Percentiles rank a stretch among this genome's conserved stretches.
These are phyloP conservation scores for Penicillium cinerascens DNA, from an alignment of 495 filamentous ascomycete genomes.

Conservation along the genomic window DNA sequence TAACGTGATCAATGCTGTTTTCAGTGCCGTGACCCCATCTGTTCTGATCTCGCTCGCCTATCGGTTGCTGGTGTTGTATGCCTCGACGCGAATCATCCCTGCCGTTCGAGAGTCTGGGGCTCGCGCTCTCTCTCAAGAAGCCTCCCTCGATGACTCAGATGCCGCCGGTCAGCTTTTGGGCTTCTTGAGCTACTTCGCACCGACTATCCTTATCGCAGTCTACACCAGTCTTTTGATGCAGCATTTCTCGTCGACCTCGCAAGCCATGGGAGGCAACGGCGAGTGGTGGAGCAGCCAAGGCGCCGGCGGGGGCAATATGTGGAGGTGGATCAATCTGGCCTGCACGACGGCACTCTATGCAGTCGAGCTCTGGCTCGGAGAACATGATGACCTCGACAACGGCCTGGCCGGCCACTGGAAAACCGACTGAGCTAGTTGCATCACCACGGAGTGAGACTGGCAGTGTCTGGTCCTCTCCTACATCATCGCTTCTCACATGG, in stretches of 20 bases:
- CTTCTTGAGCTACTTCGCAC: slow-evolving; percentile 86
- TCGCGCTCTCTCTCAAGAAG: slow-evolving; percentile 74
- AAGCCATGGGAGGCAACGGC: slow-evolving; percentile 55
- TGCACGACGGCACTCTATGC: slow-evolving; percentile 86
- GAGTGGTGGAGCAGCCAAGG: slow-evolving; percentile 86
- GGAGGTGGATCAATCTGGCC: slow-evolving; percentile 89
- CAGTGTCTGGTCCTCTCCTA: neutral
- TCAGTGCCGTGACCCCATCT: slow-evolving; percentile 89
- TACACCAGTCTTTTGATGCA: slow-evolving; percentile 97
- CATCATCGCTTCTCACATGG: neutral
- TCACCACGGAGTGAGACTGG: neutral
- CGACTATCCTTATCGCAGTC: slow-evolving; percentile 86
- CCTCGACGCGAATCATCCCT: slow-evolving; percentile 92
- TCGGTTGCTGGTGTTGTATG: slow-evolving; percentile 89
- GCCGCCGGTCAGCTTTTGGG: slow-evolving; percentile 74
- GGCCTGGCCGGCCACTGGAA: slow-evolving; percentile 83
- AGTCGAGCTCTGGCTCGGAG: slow-evolving; percentile 79
- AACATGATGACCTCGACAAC: slow-evolving; percentile 66
- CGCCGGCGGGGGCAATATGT: slow-evolving; percentile 76
- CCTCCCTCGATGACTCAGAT: slow-evolving; percentile 79
- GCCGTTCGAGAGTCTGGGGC: slow-evolving; percentile 84
- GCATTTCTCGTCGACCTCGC: slow-evolving; percentile 75
- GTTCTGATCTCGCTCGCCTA: slow-evolving; percentile 93
- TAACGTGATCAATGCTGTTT: slow-evolving; percentile 81
- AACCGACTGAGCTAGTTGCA: slow-evolving; percentile 62